Evolutionary conservation across 257 asterid species (phyloP), one percentile per base, ranked within the genome.

Genomic region (Nicotiana knightiana): DNA sequence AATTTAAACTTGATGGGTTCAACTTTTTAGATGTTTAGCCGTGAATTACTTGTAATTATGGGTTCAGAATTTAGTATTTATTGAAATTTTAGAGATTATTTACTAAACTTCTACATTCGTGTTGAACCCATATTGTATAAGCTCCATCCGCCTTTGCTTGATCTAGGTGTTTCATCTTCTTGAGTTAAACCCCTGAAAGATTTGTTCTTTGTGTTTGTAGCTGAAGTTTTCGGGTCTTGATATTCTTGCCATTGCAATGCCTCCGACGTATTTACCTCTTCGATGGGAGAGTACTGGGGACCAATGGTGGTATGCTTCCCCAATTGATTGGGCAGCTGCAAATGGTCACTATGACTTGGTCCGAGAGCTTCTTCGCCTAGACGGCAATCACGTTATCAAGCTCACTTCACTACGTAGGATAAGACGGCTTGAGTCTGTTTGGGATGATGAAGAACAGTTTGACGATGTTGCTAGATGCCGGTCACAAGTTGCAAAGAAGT

Each of bases 241-340:
- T 43, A 51, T 64, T 80, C 73, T 83, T n/a, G 77, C 33, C 33
- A 35, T 55, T 78, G 9, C 18, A 48, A 79, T 91, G 97, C 92
- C 93, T 73, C 90, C 97, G 3, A 82, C 85, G 1, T 89, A 94
- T 87, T 94, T 96, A 67, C 99, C 99, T 48, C 91, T 96, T 4
- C 85, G 99, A 58, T 96, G 99, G 99, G 99, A 96, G 84, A 94
- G 98, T 92, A 93, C 98, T 67, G 98, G 99, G 32, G 98, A 96
- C 24, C 98, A 96, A n/a, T 96, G 99, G 99, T 96, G 99, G 99
- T 96, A 91, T 82, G 99, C 98, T 26, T 92, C 97, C 61, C 99
- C 99, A 46, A 91, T 96, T 62, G 99, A 96, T 26, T 96, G 93
- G 90, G 99, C 99, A 0, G 98, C 98, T 16, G 99, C 99, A 30